A percentile compares a stretch with the other conserved stretches of the same genome.
Evolutionary conservation across 176 grass and related monocot genomes (phyloP).

Genomic region (Microstegium vimineum): DNA sequence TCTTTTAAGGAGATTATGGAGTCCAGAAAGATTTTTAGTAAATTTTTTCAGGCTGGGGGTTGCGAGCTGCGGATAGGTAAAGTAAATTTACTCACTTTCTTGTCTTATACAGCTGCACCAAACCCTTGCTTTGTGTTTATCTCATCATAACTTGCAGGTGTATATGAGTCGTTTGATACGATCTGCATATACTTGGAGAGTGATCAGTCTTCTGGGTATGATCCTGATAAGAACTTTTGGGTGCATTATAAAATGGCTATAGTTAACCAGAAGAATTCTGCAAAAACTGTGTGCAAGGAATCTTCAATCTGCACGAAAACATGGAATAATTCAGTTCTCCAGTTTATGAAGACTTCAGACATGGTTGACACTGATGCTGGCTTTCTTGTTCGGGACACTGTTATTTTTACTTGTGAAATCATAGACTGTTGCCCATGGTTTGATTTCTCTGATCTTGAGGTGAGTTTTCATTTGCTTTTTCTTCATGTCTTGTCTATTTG

Average conservation of each 20-base stretch:
- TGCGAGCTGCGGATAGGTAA: slow-evolving; percentile 99
- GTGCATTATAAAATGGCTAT: slow-evolving; percentile 95
- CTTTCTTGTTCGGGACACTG: slow-evolving; percentile 81
- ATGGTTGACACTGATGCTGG: slow-evolving; percentile 81
- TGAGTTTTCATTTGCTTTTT: slow-evolving; percentile 42
- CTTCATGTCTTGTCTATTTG: slow-evolving; percentile 24
- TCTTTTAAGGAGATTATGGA: slow-evolving; percentile 98
- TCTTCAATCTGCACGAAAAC: slow-evolving; percentile 99
- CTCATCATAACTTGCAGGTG: slow-evolving; percentile 53
- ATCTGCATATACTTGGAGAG: slow-evolving; percentile 99
- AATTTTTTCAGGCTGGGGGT: slow-evolving; percentile 86
- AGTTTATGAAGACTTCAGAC: slow-evolving; percentile 98
- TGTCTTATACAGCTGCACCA: slow-evolving; percentile 16
- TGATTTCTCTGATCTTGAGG: slow-evolving; percentile 99
- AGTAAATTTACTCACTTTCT: not conserved
- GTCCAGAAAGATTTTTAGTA: slow-evolving; percentile 97
- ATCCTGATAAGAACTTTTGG: slow-evolving; percentile 97
- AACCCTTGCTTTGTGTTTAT: slow-evolving; percentile 19
- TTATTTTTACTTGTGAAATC: slow-evolving; percentile 90
- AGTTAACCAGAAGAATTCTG: slow-evolving; percentile 79
- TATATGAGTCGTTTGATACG: slow-evolving; percentile 92
- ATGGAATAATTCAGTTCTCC: slow-evolving; percentile 99
- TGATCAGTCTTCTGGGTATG: slow-evolving; percentile 79
- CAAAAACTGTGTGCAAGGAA: slow-evolving; percentile 92
- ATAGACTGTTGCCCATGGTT: slow-evolving; percentile 99